Percentiles rank a stretch among this genome's conserved stretches.
phyloP scores from a whole-genome alignment of 2,329 filamentous ascomycete genomes.

The Pezicula radicicola region DNA sequence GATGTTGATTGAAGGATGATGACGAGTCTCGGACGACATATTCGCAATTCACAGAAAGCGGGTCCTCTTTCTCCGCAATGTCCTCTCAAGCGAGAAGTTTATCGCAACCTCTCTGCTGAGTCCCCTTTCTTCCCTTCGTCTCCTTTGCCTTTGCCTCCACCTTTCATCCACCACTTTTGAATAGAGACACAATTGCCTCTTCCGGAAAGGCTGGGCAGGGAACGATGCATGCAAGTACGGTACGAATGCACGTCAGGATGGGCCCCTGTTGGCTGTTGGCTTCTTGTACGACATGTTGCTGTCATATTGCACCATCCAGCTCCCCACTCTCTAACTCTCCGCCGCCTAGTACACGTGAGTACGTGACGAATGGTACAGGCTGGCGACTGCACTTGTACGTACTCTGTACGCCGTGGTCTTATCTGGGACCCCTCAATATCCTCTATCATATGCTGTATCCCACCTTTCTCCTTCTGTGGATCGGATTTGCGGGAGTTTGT shows the following conservation, averaged over 20 bases:
- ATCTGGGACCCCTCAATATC: no score
- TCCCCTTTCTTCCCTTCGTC: background rate
- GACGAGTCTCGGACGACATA: constrained; percentile 12
- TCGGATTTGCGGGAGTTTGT: no score
- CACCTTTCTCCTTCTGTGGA: no score
- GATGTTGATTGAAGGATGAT: constrained; percentile 17
- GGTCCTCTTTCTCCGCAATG: background rate
- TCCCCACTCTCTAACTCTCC: background rate
- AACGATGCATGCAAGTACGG: background rate
- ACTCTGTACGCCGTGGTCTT: no score
- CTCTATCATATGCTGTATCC: no score
- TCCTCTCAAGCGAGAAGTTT: background rate
- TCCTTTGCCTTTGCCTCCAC: no score
- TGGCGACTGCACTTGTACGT: background rate
- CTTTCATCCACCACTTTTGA: background rate
- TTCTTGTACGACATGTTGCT: background rate
- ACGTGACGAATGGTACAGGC: background rate
- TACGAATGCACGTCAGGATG: background rate
- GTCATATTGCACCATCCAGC: background rate
- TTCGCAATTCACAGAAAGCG: constrained; percentile 2
- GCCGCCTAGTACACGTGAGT: background rate
- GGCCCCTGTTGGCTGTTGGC: no score
- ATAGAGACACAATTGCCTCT: background rate
- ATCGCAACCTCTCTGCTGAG: background rate
- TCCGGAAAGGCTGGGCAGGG: background rate